Evolutionary conservation across 148 eudicot species (phyloP), one percentile per base, ranked within the genome.

Genomic region (Rhododendron griersonianum): DNA sequence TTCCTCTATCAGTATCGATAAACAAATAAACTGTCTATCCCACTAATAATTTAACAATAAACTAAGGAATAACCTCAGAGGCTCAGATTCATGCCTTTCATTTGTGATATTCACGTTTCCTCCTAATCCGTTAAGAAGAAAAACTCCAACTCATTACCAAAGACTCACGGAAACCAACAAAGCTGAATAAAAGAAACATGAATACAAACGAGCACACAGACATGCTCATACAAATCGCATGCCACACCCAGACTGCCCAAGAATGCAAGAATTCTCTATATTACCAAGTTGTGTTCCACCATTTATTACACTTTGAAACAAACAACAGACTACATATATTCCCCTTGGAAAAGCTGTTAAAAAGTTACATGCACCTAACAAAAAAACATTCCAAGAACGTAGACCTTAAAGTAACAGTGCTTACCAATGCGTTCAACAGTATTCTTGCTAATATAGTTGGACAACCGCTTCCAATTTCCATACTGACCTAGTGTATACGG

Each of bases 391-490:
- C 14, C 48, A 71, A 35, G 25, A 82, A 33, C 6, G 8, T 7
- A 53, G 48, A 21, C 39, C 76, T 11, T 47, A 57, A 44, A 59
- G 47, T 79, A 51, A 81, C 30, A 85, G 84, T 57, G 81, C 92
- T 86, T 90, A 97, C 99, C 98, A 78, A 95, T 90, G 30, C 95
- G 92, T 80, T 92, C 93, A 80, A 97, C 91, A 71, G 90, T 90
- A 84, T 91, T 92, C 92, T 92, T 92, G 28, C 95, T 91, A 85
- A 97, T 91, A 86, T 90, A 97, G 90, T 87, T 95, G 37, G 98
- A 95, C 87, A 97, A 83, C 51, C 87, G 89, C 85, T 90, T 95
- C 99, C 99, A 97, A 65, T 93, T 92, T 84, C 94, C 98, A 91
- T 91, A 91, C 53, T 91, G 95, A 89, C 86, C 87, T 76, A 93